These are phyloP conservation scores for Petunia axillaris DNA, from an alignment of 257 asterid genomes.

Conservation along the genomic window DNA sequence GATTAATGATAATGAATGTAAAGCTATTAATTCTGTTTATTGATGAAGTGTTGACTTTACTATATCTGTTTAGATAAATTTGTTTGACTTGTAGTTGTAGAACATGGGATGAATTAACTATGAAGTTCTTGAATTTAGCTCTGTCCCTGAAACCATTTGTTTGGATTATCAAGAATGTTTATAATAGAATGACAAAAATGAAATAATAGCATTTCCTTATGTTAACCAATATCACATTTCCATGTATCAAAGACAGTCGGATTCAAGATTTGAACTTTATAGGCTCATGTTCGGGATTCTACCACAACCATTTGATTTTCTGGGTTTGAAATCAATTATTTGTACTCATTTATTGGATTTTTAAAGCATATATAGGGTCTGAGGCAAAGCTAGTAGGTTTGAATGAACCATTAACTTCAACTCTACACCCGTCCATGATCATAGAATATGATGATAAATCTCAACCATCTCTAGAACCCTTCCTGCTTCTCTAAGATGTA, in stretches of 20 bases:
- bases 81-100: background rate
- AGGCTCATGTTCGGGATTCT: too few species aligned
- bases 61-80: background rate
- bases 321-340: too few species aligned
- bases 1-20: too few species aligned
- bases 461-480: background rate
- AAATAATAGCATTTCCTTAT: background rate
- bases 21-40: background rate
- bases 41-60: conserved; percentile 17
- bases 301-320: too few species aligned
- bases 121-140: background rate
- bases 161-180: background rate
- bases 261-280: too few species aligned
- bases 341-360: too few species aligned
- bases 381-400: too few species aligned
- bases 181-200: background rate
- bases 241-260: background rate
- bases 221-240: background rate
- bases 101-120: background rate
- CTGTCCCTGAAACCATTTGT: background rate
- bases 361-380: too few species aligned
- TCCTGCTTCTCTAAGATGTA: background rate
- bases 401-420: too few species aligned
- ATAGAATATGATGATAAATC: background rate
- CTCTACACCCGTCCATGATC: background rate